Percentiles rank a stretch among this genome's conserved stretches.
Evolutionary conservation across 352 stramenopile species (phyloP).

Genomic region (Globisporangium paroecandrum): DNA sequence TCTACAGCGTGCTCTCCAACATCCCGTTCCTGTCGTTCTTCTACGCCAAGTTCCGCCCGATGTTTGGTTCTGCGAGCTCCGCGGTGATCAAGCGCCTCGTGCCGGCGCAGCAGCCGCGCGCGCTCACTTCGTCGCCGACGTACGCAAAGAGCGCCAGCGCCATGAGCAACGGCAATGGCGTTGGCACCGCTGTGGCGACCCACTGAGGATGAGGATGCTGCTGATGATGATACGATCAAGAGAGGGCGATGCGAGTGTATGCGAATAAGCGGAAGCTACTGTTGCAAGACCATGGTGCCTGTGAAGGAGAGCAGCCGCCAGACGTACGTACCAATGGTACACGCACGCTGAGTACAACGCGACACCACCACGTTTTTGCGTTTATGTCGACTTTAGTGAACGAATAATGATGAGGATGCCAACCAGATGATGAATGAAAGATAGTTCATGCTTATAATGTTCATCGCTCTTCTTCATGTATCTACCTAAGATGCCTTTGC

Average conservation of each 20-base stretch:
- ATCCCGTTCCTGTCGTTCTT: slow-evolving; percentile 76
- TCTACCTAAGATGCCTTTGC: background rate
- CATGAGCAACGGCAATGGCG: slow-evolving; percentile 13
- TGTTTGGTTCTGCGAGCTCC: slow-evolving; percentile 66
- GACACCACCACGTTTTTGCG: slow-evolving; percentile 1
- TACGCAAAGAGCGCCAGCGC: slow-evolving; percentile 12
- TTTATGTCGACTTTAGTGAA: slow-evolving; percentile 10
- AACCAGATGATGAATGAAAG: slow-evolving; percentile 13
- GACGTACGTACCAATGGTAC: background rate
- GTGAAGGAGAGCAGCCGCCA: slow-evolving; percentile 15
- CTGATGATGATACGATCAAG: background rate
- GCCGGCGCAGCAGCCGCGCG: slow-evolving; percentile 16
- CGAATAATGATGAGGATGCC: slow-evolving; percentile 8
- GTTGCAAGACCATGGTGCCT: slow-evolving; percentile 7
- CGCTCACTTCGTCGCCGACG: slow-evolving; percentile 18
- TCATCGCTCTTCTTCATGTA: background rate
- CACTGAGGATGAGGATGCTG: slow-evolving; percentile 18
- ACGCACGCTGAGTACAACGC: background rate
- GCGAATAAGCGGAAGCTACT: background rate
- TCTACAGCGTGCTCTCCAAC: slow-evolving; percentile 79
- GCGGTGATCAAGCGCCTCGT: slow-evolving; percentile 70
- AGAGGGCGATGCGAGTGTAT: background rate
- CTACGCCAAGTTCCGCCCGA: slow-evolving; percentile 74
- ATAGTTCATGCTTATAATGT: slow-evolving; percentile 10
- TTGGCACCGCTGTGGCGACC: slow-evolving; percentile 22